Conservation (phyloP, 306 rosid genomes). For the Biancaea sappan region DNA sequence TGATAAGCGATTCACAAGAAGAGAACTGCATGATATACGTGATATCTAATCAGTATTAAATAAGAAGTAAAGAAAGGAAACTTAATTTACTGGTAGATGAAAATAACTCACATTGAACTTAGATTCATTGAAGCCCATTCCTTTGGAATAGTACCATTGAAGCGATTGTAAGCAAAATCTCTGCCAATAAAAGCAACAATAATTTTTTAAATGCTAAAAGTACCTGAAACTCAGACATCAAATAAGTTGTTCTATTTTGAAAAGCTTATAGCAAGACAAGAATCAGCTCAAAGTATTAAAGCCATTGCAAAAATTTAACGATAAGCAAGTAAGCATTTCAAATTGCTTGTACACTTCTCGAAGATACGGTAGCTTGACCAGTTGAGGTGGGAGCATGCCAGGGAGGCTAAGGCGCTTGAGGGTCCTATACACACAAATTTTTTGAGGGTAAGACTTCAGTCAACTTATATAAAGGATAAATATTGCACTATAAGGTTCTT, state of each 20-base stretch:
- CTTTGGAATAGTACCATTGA: conserved; percentile 63
- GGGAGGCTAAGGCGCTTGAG: conserved; percentile 44
- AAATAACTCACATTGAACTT: conserved; percentile 54
- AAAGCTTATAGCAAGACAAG: background rate
- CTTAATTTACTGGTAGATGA: background rate
- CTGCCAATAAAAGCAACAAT: conserved; percentile 32
- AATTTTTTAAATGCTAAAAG: background rate
- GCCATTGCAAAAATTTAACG: background rate
- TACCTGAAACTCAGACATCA: background rate
- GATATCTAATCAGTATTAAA: conserved; percentile 31
- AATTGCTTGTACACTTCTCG: conserved; percentile 37
- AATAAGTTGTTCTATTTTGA: background rate
- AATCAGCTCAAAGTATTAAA: conserved; percentile 7
- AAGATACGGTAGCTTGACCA: conserved; percentile 37
- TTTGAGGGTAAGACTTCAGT: background rate
- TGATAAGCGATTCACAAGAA: conserved; percentile 71
- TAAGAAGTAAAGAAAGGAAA: conserved; percentile 18
- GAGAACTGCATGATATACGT: conserved; percentile 51
- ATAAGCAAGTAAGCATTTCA: conserved; percentile 27
- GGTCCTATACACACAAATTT: conserved; percentile 30
- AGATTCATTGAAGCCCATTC: conserved; percentile 66
- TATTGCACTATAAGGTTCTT: conserved; percentile 9
- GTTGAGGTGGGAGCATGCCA: conserved; percentile 43
- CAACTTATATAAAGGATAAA: conserved; percentile 14
- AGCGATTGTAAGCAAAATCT: conserved; percentile 69